A percentile compares a stretch with the other conserved stretches of the same genome.
Evolutionary conservation across 2,329 filamentous ascomycete species (phyloP).

Genomic region (Bipolaris sorokiniana): DNA sequence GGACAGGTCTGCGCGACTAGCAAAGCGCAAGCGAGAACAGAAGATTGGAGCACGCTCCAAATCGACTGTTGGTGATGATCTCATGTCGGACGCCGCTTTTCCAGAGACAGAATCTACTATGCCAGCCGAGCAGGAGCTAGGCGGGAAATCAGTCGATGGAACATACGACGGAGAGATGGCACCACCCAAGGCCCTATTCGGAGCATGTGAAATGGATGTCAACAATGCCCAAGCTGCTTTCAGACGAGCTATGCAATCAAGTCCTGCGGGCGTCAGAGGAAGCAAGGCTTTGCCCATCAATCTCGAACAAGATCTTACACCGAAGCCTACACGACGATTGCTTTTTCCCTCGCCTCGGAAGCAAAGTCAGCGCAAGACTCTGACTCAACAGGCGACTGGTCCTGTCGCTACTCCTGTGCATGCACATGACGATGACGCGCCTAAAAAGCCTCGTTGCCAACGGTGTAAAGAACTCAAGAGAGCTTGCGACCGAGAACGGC

Average conservation of each 20-base stretch:
- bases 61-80: conserved; percentile 54
- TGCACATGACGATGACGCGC: conserved; percentile 19
- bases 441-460: conserved; percentile 32
- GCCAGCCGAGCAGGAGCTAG: conserved; percentile 20
- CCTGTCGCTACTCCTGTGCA: conserved; percentile 11
- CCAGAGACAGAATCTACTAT: conserved; percentile 39
- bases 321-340: conserved; percentile 70
- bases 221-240: conserved; percentile 49
- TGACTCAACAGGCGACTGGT: conserved; percentile 56
- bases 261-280: conserved; percentile 61
- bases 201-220: conserved; percentile 19
- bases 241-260: conserved; percentile 65
- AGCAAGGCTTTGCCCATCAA: conserved; percentile 57
- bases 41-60: conserved; percentile 49
- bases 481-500: conserved; percentile 35
- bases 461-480: conserved; percentile 33
- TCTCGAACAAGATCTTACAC: conserved; percentile 58
- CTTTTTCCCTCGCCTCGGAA: conserved; percentile 80
- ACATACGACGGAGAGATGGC: conserved; percentile 20
- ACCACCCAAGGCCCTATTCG: conserved; percentile 13
- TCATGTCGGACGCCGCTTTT: conserved; percentile 39
- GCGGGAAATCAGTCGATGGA: conserved; percentile 17
- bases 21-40: conserved; percentile 46
- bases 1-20: conserved; percentile 59
- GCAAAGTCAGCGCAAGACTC: conserved; percentile 65